These are phyloP conservation scores for Colletotrichum musae DNA, from an alignment of 2,329 filamentous ascomycete genomes.

Conservation along the genomic window DNA sequence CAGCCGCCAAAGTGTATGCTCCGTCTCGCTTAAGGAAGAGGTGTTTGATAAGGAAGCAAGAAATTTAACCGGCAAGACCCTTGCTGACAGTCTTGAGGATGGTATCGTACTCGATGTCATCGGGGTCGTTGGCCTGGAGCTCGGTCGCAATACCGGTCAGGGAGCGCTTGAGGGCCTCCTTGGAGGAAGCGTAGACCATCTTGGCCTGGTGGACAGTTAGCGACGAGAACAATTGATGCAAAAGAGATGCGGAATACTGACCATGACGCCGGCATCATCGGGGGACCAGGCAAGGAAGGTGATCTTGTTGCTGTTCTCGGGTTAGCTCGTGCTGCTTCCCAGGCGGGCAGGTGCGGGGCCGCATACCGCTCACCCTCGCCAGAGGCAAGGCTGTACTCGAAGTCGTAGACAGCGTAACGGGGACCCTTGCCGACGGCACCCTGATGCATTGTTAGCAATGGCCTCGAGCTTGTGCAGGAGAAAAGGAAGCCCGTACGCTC, in stretches of 20 bases:
- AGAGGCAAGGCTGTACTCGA: slow-evolving; percentile 80
- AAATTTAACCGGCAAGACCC: slow-evolving; percentile 65
- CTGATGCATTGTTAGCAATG: slow-evolving; percentile 52
- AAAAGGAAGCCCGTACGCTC: slow-evolving; percentile 63
- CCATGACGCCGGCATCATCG: slow-evolving; percentile 84
- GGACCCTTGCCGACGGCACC: slow-evolving; percentile 76
- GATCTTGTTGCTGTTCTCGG: slow-evolving; percentile 76
- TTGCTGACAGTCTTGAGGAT: slow-evolving; percentile 78
- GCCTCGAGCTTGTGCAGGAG: slow-evolving; percentile 21
- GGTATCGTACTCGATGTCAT: slow-evolving; percentile 84
- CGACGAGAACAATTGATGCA: slow-evolving; percentile 6
- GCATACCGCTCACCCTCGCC: slow-evolving; percentile 80
- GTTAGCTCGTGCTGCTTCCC: slow-evolving; percentile 43
- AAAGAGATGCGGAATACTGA: slow-evolving; percentile 58
- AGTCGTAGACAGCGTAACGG: slow-evolving; percentile 88
- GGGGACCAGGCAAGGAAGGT: slow-evolving; percentile 86
- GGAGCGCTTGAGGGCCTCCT: slow-evolving; percentile 86
- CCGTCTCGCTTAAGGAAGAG: slow-evolving; percentile 40
- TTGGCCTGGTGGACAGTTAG: slow-evolving; percentile 72
- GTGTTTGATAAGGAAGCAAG: slow-evolving; percentile 13
- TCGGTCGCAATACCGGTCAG: slow-evolving; percentile 83
- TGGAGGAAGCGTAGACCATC: slow-evolving; percentile 93
- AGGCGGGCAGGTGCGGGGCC: slow-evolving; percentile 24
- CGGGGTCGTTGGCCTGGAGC: slow-evolving; percentile 86
- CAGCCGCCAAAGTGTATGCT: slow-evolving; percentile 43